Conservation (phyloP, 1,284 basidiomycete genomes). For the Hymenochaete sp. region DNA sequence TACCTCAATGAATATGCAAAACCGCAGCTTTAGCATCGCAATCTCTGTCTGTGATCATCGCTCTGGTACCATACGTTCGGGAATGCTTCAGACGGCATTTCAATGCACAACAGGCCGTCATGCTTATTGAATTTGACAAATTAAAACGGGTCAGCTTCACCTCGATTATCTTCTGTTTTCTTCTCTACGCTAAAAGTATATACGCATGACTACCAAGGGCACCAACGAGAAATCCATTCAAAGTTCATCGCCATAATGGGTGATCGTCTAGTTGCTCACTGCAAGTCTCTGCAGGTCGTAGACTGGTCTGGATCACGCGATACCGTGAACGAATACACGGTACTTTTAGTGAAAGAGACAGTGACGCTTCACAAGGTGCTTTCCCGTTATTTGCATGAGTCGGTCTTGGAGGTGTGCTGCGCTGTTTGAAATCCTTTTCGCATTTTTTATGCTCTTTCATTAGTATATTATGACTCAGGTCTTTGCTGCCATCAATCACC, state of each 20-base stretch:
- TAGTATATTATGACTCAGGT: conserved; percentile 55
- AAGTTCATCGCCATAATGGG: conserved; percentile 99
- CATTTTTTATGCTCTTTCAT: neutral
- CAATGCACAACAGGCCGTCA: conserved; percentile 87
- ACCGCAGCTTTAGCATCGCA: conserved; percentile 84
- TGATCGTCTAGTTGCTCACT: conserved; percentile 84
- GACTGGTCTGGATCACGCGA: conserved; percentile 63
- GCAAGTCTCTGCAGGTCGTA: conserved; percentile 68
- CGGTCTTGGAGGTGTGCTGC: conserved; percentile 68
- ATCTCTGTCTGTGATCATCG: conserved; percentile 87
- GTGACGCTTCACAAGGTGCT: conserved; percentile 95
- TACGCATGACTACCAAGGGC: conserved; percentile 89
- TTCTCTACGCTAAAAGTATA: conserved; percentile 1
- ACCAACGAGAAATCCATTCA: conserved; percentile 97
- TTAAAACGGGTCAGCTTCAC: conserved; percentile 70
- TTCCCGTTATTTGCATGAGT: conserved; percentile 75
- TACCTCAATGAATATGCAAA: neutral
- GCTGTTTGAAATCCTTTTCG: neutral
- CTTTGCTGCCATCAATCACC: conserved; percentile 64
- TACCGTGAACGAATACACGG: conserved; percentile 76
- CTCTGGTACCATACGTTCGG: conserved; percentile 93
- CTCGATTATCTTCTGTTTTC: conserved; percentile 4
- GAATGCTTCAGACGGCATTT: conserved; percentile 91
- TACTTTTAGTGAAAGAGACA: conserved; percentile 90
- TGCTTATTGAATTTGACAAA: conserved; percentile 97